These are phyloP conservation scores for Calocybe gangraenosa DNA, from an alignment of 768 basidiomycete species.

Conservation along the genomic window DNA sequence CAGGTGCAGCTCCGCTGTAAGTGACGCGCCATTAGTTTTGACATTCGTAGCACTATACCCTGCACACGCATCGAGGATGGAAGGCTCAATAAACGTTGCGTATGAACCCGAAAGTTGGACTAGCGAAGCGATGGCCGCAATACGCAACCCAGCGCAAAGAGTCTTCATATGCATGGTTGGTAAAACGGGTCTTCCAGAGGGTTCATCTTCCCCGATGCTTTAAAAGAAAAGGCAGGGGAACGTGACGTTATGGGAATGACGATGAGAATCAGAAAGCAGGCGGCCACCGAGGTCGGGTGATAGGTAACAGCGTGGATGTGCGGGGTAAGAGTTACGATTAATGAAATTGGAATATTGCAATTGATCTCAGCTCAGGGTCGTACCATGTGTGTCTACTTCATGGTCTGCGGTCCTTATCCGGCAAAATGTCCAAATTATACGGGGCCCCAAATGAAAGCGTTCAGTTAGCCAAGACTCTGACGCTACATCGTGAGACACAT, in stretches of 20 bases:
- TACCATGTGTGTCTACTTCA: not conserved
- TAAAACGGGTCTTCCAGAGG: not conserved
- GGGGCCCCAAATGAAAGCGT: no score
- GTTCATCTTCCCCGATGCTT: not conserved
- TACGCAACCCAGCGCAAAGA: constrained; percentile 1
- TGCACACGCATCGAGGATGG: constrained; percentile 51
- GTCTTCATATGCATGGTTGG: constrained; percentile 4
- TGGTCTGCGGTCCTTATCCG: no score
- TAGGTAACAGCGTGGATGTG: not conserved
- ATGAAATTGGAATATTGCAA: no score
- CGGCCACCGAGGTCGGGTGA: constrained; percentile 5
- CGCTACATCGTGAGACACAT: no score
- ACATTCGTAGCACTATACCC: constrained; percentile 54
- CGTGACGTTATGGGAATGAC: constrained; percentile 1
- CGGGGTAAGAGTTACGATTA: not conserved
- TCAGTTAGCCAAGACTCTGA: no score
- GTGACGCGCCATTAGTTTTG: constrained; percentile 26
- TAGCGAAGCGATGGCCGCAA: constrained; percentile 1
- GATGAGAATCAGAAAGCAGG: not conserved
- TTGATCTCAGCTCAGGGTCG: not conserved
- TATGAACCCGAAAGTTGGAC: constrained; percentile 1
- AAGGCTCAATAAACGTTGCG: constrained; percentile 25
- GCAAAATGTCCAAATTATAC: no score
- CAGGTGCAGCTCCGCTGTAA: constrained; percentile 50
- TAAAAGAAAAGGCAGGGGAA: not conserved